Evolutionary conservation across 2,329 filamentous ascomycete genomes (phyloP).

Genomic region (Alternaria hordeiaustralica): DNA sequence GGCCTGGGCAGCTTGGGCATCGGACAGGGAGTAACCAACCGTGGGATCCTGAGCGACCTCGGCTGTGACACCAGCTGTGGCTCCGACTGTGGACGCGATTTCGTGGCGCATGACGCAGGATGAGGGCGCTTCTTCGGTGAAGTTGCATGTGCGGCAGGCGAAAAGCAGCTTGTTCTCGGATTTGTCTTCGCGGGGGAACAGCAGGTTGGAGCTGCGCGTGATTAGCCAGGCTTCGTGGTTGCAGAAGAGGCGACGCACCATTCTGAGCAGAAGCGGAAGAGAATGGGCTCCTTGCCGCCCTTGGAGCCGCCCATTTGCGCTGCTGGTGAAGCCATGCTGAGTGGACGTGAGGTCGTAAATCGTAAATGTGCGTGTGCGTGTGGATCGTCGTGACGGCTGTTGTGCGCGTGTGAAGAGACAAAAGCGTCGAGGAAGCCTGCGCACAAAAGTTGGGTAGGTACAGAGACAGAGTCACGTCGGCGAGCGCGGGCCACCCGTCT

Average conservation of each 20-base stretch:
- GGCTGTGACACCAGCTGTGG: slow-evolving; percentile 95
- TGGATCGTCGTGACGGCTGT: not conserved
- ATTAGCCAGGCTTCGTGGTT: slow-evolving; percentile 8
- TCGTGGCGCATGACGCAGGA: slow-evolving; percentile 96
- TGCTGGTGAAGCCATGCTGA: slow-evolving; percentile 48
- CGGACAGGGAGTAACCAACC: slow-evolving; percentile 71
- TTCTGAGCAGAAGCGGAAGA: slow-evolving; percentile 97
- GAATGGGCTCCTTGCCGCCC: slow-evolving; percentile 73
- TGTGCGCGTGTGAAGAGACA: not conserved
- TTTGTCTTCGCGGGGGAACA: slow-evolving; percentile 95
- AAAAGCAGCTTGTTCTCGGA: slow-evolving; percentile 86
- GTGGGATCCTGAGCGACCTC: slow-evolving; percentile 98
- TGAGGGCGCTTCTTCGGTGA: slow-evolving; percentile 83
- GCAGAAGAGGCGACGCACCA: slow-evolving; percentile 62
- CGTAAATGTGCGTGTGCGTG: not conserved
- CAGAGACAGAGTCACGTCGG: not conserved
- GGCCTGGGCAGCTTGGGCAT: slow-evolving; percentile 37
- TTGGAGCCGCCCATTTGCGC: slow-evolving; percentile 43
- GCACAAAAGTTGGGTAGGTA: not conserved
- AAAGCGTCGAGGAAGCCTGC: not conserved
- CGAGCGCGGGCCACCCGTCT: slow-evolving; percentile 10
- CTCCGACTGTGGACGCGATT: slow-evolving; percentile 87
- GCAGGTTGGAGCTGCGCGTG: slow-evolving; percentile 79
- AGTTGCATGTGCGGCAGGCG: slow-evolving; percentile 94
- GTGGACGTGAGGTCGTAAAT: not conserved